Conservation (phyloP, 345 rosid species). For the Arabidopsis suecica region DNA sequence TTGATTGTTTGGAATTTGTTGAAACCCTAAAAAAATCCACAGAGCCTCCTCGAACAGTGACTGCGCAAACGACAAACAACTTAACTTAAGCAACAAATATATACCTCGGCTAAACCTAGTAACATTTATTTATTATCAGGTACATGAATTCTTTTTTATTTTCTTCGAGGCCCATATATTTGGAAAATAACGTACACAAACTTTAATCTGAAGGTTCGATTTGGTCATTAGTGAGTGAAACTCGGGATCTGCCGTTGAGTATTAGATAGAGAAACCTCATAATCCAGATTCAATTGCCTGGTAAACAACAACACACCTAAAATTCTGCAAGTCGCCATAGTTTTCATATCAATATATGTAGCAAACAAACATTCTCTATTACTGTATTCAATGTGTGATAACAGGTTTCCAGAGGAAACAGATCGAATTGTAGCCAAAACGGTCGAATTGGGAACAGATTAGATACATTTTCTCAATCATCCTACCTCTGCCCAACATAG, state of each 20-base stretch:
- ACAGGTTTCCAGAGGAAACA: background rate
- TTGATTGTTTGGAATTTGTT: slow-evolving; percentile 13
- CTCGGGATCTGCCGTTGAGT: slow-evolving; percentile 14
- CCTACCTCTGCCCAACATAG: background rate
- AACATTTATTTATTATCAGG: background rate
- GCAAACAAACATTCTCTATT: background rate
- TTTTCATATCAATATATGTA: background rate
- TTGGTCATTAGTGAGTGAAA: background rate
- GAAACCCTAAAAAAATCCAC: slow-evolving; percentile 9
- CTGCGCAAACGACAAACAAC: slow-evolving; percentile 26
- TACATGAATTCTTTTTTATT: background rate
- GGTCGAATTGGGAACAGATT: background rate
- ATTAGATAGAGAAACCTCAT: background rate
- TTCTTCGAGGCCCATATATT: background rate
- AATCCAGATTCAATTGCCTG: background rate
- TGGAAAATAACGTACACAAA: background rate
- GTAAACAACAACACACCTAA: background rate
- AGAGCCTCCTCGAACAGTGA: background rate
- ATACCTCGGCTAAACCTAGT: slow-evolving; percentile 26
- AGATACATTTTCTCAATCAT: background rate
- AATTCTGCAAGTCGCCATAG: background rate
- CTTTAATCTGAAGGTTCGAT: background rate
- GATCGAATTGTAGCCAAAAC: background rate
- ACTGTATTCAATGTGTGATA: background rate
- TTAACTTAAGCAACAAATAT: slow-evolving; percentile 29